Percentiles rank a stretch among this genome's conserved stretches.
phyloP scores from a whole-genome alignment of 2,329 filamentous ascomycete species.

The Fusarium algeriense region DNA sequence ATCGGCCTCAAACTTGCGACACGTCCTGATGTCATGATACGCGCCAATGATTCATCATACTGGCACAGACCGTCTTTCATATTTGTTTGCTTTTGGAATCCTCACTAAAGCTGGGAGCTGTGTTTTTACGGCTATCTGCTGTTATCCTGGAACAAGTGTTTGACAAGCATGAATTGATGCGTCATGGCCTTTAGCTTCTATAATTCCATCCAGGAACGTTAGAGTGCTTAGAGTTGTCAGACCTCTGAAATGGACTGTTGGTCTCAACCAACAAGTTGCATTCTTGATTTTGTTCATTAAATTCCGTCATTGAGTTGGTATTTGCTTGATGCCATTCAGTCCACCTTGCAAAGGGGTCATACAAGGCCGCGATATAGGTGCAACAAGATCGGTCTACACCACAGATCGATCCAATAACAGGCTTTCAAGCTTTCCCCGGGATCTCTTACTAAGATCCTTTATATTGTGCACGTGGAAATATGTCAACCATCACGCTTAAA shows the following conservation, averaged over 20 bases:
- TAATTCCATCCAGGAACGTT: not conserved
- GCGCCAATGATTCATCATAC: constrained; percentile 37
- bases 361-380: not conserved
- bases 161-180: constrained; percentile 2
- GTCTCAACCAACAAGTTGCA: not conserved
- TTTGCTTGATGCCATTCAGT: not conserved
- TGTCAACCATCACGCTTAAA: not conserved
- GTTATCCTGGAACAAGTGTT: not conserved
- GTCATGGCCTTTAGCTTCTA: constrained; percentile 4
- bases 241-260: not conserved
- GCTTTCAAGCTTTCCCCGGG: not conserved
- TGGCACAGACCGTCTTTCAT: constrained; percentile 7
- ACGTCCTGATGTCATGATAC: constrained; percentile 29
- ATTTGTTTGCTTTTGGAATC: constrained; percentile 24
- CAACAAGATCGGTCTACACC: not conserved
- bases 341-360: not conserved
- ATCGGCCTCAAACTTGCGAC: not conserved
- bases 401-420: constrained; percentile 6
- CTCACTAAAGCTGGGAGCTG: not conserved
- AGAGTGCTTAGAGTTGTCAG: not conserved
- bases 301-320: not conserved
- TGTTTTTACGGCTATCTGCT: not conserved
- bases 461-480: not conserved
- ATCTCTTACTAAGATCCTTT: not conserved
- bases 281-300: not conserved